Conservation (phyloP, 768 basidiomycete species). For the Calocybe indica region DNA sequence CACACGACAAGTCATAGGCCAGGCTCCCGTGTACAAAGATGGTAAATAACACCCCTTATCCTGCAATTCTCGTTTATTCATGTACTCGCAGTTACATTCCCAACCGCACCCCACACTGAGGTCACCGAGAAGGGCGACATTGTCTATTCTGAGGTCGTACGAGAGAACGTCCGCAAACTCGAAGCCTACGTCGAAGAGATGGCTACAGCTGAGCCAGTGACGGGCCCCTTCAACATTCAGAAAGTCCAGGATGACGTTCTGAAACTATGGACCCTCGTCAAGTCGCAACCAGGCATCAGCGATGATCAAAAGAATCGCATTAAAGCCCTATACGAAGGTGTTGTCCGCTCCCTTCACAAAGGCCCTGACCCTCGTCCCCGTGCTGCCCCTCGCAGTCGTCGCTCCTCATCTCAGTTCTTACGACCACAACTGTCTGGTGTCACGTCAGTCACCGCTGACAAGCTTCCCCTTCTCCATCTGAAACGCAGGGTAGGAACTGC, state of each 20-base stretch:
- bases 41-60: slow-evolving; percentile 44
- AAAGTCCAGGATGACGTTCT: slow-evolving; percentile 97
- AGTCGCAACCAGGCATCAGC: slow-evolving; percentile 94
- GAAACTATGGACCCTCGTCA: slow-evolving; percentile 96
- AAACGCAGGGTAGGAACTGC: slow-evolving; percentile 93
- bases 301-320: slow-evolving; percentile 95
- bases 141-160: slow-evolving; percentile 89
- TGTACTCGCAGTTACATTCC: slow-evolving; percentile 77
- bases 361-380: slow-evolving; percentile 56
- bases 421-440: slow-evolving; percentile 80
- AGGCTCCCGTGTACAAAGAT: slow-evolving; percentile 93
- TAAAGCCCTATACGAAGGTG: slow-evolving; percentile 93
- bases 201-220: slow-evolving; percentile 89
- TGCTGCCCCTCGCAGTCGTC: slow-evolving; percentile 61
- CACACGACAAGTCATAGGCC: slow-evolving; percentile 74
- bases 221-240: slow-evolving; percentile 83
- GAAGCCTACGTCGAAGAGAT: slow-evolving; percentile 98
- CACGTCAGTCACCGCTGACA: slow-evolving; percentile 73
- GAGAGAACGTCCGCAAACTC: slow-evolving; percentile 93
- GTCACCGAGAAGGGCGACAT: slow-evolving; percentile 93
- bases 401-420: slow-evolving; percentile 95
- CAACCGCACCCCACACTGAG: slow-evolving; percentile 93
- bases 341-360: slow-evolving; percentile 88
- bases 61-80: slow-evolving; percentile 1
- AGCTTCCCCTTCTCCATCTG: slow-evolving; percentile 89